Evolutionary conservation across 352 stramenopile genomes (phyloP), one percentile per base, ranked within the genome.

Genomic region (Phytophthora europaea): DNA sequence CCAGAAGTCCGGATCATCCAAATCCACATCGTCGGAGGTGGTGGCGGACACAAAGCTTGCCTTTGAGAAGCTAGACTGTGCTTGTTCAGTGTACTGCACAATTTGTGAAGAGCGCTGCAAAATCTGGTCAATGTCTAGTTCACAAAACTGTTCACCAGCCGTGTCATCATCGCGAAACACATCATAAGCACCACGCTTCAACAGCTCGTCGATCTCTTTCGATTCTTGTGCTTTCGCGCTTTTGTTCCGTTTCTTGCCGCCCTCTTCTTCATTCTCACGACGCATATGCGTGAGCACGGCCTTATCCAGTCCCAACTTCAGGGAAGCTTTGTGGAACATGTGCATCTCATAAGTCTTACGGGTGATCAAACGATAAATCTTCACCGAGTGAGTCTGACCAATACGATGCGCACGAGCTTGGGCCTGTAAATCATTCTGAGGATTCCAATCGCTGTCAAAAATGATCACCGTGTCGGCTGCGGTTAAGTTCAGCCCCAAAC

Each of bases 1-100:
- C 98, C 98, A 99, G 66, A 99, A 99, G 61, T 99, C 87, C 2
- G 98, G 98, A 77, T 99, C 98, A 65, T 99, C 94, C 18, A 99
- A 91, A 75, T 99, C 95, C n/a, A 99, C 90, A 68, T 99, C 94
- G 67, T 98, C 89, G 0, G 87, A 94, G 3, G 84, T 98, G 16
- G 82, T 94, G 0, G 90, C 88, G 2, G 92, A 94, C 31, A 98
- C 92, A 67, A 98, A 98, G 78, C 90, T 98, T 22, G 94, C 94
- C 70, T 97, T 98, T 8, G 90, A 97, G 67, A 98, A 98, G 6
- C 88, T 94, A 3, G 87, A 95, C 38, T 95, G 83, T 0, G 89
- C 89, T 60, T 97, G 82, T 59, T 95, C 80, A 48, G 91, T 82
- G 68, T 97, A 97, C 77, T 97, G 87, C 40, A 97, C 80, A 50